These are phyloP conservation scores for Skeletonema potamos DNA, from an alignment of 108 stramenopile species.

Conservation along the genomic window DNA sequence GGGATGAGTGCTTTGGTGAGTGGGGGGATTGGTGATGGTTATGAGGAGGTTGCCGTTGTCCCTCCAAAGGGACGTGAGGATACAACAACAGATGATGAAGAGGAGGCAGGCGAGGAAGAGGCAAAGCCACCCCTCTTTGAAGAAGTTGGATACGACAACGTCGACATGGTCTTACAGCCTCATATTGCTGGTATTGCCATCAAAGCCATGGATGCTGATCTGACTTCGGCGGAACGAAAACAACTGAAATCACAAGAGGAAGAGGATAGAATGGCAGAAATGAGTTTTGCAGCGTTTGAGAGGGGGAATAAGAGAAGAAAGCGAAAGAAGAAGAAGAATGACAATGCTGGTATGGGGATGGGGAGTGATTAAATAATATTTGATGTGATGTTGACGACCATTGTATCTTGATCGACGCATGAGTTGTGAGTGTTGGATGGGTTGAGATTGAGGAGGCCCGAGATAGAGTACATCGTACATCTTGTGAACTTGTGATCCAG, in stretches of 20 bases:
- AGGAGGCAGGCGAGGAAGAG: constrained; percentile 24
- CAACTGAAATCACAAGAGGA: constrained; percentile 50
- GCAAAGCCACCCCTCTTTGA: constrained; percentile 56
- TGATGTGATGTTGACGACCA: too few species aligned
- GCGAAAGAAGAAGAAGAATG: constrained; percentile 67
- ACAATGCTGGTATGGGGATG: neutral
- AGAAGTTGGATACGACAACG: constrained; percentile 75
- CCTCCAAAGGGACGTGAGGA: constrained; percentile 6
- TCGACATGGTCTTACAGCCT: constrained; percentile 76
- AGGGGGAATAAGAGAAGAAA: constrained; percentile 73
- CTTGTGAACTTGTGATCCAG: too few species aligned
- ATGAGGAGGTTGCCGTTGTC: constrained; percentile 27
- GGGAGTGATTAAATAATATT: neutral
- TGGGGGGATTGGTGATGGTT: constrained; percentile 58
- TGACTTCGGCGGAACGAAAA: constrained; percentile 54
- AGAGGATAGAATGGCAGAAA: constrained; percentile 69
- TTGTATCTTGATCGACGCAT: too few species aligned
- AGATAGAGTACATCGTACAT: too few species aligned
- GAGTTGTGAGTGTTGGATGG: too few species aligned
- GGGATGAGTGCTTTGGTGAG: constrained; percentile 50
- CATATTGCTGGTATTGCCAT: constrained; percentile 85
- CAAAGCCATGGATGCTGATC: constrained; percentile 70
- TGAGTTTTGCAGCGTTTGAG: constrained; percentile 81
- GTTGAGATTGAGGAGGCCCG: too few species aligned
- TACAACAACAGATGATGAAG: constrained; percentile 16